Percentiles rank a stretch among this genome's conserved stretches.
phyloP scores from a whole-genome alignment of 768 basidiomycete genomes.

The Tylopilus subfusipes region DNA sequence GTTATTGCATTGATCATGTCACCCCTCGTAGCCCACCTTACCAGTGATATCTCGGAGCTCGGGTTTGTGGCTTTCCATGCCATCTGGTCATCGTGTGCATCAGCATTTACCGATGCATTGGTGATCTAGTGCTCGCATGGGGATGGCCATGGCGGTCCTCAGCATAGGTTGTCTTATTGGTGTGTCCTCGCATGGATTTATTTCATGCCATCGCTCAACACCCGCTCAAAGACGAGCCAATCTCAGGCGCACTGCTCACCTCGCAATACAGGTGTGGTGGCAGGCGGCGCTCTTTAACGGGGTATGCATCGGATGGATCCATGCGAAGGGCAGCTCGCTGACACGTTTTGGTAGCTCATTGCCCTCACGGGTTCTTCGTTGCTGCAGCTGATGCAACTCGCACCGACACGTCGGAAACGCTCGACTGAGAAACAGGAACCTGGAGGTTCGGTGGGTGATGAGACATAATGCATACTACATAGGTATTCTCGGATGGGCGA shows the following conservation, averaged over 20 bases:
- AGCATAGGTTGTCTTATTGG: conserved; percentile 21
- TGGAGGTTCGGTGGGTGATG: not conserved
- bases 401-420: not conserved
- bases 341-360: conserved; percentile 6
- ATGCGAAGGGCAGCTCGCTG: not conserved
- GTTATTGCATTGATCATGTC: conserved; percentile 39
- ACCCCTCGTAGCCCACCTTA: conserved; percentile 43
- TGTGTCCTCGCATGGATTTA: conserved; percentile 7
- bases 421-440: not conserved
- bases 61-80: conserved; percentile 31
- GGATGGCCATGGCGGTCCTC: conserved; percentile 8
- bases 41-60: conserved; percentile 47
- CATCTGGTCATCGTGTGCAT: not conserved
- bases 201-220: not conserved
- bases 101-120: not conserved
- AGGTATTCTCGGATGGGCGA: too few relatives aligned
- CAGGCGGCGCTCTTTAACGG: conserved; percentile 50
- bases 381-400: conserved; percentile 7
- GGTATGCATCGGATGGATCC: conserved; percentile 13
- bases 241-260: conserved; percentile 56
- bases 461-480: too few relatives aligned
- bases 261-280: conserved; percentile 58
- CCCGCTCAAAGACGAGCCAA: conserved; percentile 42
- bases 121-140: conserved; percentile 26
- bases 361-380: conserved; percentile 2